These are phyloP conservation scores for Starmerella gropengiesseri DNA, from an alignment of 805 yeast species.

Conservation along the genomic window DNA sequence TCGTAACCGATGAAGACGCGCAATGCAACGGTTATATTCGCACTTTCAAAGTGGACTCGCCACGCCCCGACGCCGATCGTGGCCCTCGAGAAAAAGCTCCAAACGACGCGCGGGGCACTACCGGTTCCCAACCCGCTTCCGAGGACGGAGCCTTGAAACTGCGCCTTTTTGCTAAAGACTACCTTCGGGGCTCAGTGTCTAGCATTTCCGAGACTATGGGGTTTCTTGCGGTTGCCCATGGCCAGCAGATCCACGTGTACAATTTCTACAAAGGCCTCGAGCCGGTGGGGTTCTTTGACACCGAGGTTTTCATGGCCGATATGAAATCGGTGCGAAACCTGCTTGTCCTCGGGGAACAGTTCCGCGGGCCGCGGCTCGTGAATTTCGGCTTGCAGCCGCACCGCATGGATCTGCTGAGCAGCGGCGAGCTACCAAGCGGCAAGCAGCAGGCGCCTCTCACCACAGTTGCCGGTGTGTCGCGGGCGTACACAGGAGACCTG, in stretches of 20 bases:
- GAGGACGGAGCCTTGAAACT: neutral
- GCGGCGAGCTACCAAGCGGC: constrained; percentile 41
- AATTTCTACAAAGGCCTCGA: constrained; percentile 74
- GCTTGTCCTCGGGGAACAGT: constrained; percentile 68
- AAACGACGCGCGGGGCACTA: neutral
- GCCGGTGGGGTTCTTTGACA: constrained; percentile 88
- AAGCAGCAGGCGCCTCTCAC: constrained; percentile 18
- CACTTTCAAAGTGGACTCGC: constrained; percentile 33
- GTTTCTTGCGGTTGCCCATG: constrained; percentile 71
- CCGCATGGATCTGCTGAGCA: constrained; percentile 66
- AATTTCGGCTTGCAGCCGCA: constrained; percentile 96
- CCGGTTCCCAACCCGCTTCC: too few species aligned
- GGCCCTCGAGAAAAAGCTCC: too few species aligned
- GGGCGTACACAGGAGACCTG: constrained; percentile 41
- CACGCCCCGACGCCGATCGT: too few species aligned
- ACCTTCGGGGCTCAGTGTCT: constrained; percentile 73
- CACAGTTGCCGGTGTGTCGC: constrained; percentile 36
- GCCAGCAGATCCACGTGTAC: constrained; percentile 69
- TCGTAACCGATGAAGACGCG: constrained; percentile 66
- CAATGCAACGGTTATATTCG: constrained; percentile 69
- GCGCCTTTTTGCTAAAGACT: constrained; percentile 38
- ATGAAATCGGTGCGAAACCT: constrained; percentile 75
- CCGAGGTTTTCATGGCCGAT: constrained; percentile 68
- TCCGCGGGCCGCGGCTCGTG: constrained; percentile 63
- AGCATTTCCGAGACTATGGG: constrained; percentile 73